Evolutionary conservation across 2,329 filamentous ascomycete genomes (phyloP).

Genomic region (Hypocrella siamensis): DNA sequence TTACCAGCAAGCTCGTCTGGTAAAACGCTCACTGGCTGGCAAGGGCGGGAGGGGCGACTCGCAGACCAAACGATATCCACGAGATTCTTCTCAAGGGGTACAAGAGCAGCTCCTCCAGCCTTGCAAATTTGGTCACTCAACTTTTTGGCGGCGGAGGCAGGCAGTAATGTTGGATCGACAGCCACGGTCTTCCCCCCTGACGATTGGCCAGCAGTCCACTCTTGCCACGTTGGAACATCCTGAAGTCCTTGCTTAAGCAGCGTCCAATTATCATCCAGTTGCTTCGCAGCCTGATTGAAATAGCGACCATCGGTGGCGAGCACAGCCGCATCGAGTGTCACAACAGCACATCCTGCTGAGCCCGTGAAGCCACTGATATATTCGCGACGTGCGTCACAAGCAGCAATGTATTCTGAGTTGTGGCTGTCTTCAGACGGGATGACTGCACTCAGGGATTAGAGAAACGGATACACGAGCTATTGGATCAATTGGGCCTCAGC

Average conservation of each 20-base stretch:
- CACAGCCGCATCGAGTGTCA: slow-evolving; percentile 74
- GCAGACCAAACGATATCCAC: slow-evolving; percentile 81
- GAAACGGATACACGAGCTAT: background rate
- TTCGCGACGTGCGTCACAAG: slow-evolving; percentile 81
- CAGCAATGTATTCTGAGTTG: slow-evolving; percentile 93
- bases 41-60: slow-evolving; percentile 57
- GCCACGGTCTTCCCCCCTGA: slow-evolving; percentile 75
- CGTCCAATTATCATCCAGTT: slow-evolving; percentile 83
- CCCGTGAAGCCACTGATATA: slow-evolving; percentile 92
- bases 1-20: slow-evolving; percentile 65
- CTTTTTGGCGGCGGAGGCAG: slow-evolving; percentile 47
- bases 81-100: slow-evolving; percentile 65
- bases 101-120: slow-evolving; percentile 62
- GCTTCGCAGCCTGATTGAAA: slow-evolving; percentile 88
- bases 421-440: slow-evolving; percentile 95
- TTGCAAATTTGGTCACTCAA: slow-evolving; percentile 77
- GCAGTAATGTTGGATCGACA: slow-evolving; percentile 79
- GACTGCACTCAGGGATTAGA: slow-evolving; percentile 35
- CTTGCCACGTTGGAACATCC: slow-evolving; percentile 92
- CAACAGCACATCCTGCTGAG: slow-evolving; percentile 82
- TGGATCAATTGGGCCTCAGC: slow-evolving; percentile 2
- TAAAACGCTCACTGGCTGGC: slow-evolving; percentile 60
- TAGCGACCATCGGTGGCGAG: slow-evolving; percentile 92
- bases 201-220: slow-evolving; percentile 84
- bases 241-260: slow-evolving; percentile 86